Evolutionary conservation across 2,329 filamentous ascomycete genomes (phyloP).

Genomic region (Pseudogymnoascus sp.): DNA sequence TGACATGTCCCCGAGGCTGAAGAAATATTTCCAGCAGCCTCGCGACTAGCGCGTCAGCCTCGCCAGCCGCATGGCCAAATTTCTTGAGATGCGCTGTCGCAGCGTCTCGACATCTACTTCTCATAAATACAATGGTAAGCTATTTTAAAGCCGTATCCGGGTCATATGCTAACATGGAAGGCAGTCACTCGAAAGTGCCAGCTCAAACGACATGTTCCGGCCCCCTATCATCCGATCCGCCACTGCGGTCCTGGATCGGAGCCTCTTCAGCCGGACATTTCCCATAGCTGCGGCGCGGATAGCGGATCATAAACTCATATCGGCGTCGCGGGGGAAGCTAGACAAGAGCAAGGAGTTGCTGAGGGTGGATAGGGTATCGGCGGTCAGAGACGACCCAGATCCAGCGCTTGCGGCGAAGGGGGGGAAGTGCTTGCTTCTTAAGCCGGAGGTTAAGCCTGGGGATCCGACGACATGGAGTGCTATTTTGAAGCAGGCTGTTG

Average conservation of each 20-base stretch:
- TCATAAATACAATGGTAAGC: constrained; percentile 4
- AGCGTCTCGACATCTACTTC: neutral
- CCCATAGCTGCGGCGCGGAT: constrained; percentile 72
- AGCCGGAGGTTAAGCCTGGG: constrained; percentile 44
- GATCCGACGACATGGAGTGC: constrained; percentile 68
- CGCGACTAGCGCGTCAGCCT: constrained; percentile 4
- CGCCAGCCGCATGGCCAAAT: constrained; percentile 4
- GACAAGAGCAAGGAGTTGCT: constrained; percentile 59
- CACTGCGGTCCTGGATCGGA: constrained; percentile 71
- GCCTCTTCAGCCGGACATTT: constrained; percentile 70
- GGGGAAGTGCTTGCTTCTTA: constrained; percentile 52
- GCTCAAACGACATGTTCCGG: constrained; percentile 44
- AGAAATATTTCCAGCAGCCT: constrained; percentile 4
- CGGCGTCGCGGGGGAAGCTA: constrained; percentile 59
- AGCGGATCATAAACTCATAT: constrained; percentile 65
- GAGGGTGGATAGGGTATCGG: constrained; percentile 50
- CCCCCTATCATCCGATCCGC: constrained; percentile 69
- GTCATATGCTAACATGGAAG: neutral
- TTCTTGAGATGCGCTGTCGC: neutral
- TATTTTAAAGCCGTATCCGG: neutral
- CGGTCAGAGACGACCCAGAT: constrained; percentile 56
- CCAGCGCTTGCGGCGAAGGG: constrained; percentile 42
- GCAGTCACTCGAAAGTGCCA: constrained; percentile 2
- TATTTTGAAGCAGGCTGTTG: constrained; percentile 58
- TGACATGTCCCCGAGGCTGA: neutral